A percentile compares a stretch with the other conserved stretches of the same genome.
Conservation (phyloP, 2,329 filamentous ascomycete genomes). For the Didymella arachidicola region DNA sequence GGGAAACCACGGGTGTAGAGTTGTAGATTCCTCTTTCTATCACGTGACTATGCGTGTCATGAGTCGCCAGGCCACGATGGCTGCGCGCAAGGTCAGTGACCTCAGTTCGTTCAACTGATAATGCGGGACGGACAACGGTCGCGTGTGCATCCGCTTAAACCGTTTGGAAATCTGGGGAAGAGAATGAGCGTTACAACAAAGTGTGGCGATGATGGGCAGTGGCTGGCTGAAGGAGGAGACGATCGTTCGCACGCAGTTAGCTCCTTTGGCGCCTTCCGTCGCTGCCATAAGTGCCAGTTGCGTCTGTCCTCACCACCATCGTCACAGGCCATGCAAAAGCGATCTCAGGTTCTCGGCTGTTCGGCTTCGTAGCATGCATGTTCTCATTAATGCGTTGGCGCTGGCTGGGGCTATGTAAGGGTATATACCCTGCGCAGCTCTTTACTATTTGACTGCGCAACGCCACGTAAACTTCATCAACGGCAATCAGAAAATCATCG, state of each 20-base stretch:
- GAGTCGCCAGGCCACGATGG: not conserved
- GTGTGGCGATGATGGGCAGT: not conserved
- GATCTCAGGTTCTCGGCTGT: not conserved
- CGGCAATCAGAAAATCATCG: not conserved
- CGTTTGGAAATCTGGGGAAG: not conserved
- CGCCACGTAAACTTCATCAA: constrained; percentile 2
- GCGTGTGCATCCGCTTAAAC: not conserved
- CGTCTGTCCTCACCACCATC: not conserved
- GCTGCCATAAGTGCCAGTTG: not conserved
- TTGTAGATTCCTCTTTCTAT: not conserved
- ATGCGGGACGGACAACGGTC: not conserved
- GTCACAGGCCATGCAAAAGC: not conserved
- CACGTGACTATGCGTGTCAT: not conserved
- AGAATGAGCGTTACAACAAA: not conserved
- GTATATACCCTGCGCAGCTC: constrained; percentile 1
- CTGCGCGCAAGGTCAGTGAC: not conserved
- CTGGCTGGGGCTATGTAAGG: constrained; percentile 2
- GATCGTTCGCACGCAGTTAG: not conserved
- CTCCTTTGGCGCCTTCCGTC: not conserved
- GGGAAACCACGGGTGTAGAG: not conserved
- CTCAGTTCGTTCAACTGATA: not conserved
- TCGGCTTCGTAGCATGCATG: not conserved
- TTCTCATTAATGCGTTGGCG: constrained; percentile 3
- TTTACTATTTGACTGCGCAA: not conserved
- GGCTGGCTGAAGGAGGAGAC: not conserved